phyloP scores from a whole-genome alignment of 257 asterid species.

The Petrea volubilis region DNA sequence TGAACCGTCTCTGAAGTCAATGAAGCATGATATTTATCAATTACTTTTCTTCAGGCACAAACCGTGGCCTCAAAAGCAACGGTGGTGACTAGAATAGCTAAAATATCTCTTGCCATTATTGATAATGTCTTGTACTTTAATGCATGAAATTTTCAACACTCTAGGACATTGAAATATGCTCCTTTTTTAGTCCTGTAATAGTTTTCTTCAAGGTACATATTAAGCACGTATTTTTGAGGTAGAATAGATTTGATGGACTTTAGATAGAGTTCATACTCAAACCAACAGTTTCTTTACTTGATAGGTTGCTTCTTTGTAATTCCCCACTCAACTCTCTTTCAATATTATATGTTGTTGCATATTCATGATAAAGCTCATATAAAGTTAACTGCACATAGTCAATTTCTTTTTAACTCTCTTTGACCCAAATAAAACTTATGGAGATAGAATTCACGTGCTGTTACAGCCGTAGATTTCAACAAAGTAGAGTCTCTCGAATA shows the following conservation, averaged over 20 bases:
- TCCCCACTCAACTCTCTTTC: not conserved
- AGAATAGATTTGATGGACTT: not conserved
- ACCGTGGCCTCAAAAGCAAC: conserved; percentile 2
- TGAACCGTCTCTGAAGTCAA: not conserved
- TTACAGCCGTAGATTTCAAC: conserved; percentile 9
- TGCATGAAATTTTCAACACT: not conserved
- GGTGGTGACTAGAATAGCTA: not conserved
- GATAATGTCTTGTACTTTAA: not conserved
- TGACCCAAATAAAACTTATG: not conserved
- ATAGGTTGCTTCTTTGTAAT: not conserved
- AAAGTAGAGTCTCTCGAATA: conserved; percentile 21
- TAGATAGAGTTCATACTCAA: not conserved
- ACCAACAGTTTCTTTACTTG: not conserved
- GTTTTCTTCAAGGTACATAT: not conserved
- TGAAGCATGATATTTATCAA: not conserved
- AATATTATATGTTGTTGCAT: not conserved
- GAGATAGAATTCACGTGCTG: not conserved
- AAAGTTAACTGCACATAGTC: not conserved
- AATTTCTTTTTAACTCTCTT: not conserved
- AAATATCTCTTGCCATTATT: conserved; percentile 2
- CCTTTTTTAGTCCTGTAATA: no score
- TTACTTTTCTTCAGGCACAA: not conserved
- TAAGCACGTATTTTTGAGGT: not conserved
- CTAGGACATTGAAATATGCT: not conserved
- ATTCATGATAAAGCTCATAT: not conserved